Conservation (phyloP, 495 filamentous ascomycete genomes). For the Neurospora terricola region DNA sequence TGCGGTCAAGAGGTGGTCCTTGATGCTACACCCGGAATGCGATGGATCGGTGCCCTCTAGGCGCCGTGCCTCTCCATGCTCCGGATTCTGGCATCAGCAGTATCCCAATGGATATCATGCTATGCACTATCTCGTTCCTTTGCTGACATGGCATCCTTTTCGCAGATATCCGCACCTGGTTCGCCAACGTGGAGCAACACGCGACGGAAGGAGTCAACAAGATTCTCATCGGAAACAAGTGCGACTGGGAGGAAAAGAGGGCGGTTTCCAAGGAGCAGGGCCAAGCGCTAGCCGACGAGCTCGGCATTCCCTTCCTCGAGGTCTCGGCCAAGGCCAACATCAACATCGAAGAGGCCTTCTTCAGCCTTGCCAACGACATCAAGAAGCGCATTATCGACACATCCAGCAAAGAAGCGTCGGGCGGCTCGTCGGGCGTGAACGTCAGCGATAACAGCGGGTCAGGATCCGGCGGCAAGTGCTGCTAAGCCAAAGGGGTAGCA, state of each 20-base stretch:
- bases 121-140: neutral
- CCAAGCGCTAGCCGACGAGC: slow-evolving; percentile 86
- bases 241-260: slow-evolving; percentile 99
- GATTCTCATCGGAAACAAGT: slow-evolving; percentile 99
- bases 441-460: slow-evolving; percentile 54
- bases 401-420: slow-evolving; percentile 64
- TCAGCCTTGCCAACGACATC: slow-evolving; percentile 88
- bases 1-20: neutral
- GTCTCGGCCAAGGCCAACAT: slow-evolving; percentile 98
- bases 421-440: slow-evolving; percentile 50
- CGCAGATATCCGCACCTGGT: slow-evolving; percentile 96
- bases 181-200: slow-evolving; percentile 98
- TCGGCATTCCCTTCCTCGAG: slow-evolving; percentile 97
- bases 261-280: slow-evolving; percentile 87
- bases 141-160: neutral
- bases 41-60: neutral
- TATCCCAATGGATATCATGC: neutral
- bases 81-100: neutral
- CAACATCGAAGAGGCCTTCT: slow-evolving; percentile 99
- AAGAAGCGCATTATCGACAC: slow-evolving; percentile 92
- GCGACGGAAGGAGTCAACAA: slow-evolving; percentile 99
- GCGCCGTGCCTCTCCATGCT: neutral
- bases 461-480: slow-evolving; percentile 73
- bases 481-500: slow-evolving; percentile 39
- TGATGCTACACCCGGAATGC: neutral